These are phyloP conservation scores for Penicillium carneum DNA, from an alignment of 2,329 filamentous ascomycete species.

Conservation along the genomic window DNA sequence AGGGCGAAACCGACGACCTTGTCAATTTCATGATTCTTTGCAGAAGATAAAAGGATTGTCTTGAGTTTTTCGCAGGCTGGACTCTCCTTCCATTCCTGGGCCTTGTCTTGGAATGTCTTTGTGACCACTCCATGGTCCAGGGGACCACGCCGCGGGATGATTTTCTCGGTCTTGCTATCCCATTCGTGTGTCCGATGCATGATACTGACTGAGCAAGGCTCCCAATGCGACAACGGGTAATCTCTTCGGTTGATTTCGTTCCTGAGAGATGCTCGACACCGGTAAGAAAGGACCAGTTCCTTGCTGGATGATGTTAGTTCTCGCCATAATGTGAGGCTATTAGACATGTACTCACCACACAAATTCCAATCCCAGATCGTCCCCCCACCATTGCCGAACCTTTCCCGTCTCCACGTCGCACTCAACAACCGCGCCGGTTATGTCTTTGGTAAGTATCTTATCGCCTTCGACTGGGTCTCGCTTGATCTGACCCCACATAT, in stretches of 20 bases:
- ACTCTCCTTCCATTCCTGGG: not conserved
- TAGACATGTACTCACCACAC: not conserved
- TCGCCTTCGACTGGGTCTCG: not conserved
- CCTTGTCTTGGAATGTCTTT: not conserved
- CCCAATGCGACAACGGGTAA: not conserved
- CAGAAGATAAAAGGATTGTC: not conserved
- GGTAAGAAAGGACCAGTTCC: not conserved
- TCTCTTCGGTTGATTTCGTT: not conserved
- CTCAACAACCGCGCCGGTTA: not conserved
- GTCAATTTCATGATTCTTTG: not conserved
- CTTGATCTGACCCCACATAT: constrained; percentile 9
- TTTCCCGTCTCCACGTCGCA: not conserved
- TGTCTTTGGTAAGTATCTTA: not conserved
- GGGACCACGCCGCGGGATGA: not conserved
- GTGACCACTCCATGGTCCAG: not conserved
- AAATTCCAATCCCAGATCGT: not conserved
- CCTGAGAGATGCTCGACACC: not conserved
- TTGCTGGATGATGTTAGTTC: not conserved
- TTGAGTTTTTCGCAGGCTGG: not conserved
- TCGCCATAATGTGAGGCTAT: not conserved
- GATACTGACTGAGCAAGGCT: not conserved
- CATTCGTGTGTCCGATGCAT: not conserved
- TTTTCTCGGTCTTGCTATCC: not conserved
- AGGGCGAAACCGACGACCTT: constrained; percentile 1
- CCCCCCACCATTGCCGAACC: too few species aligned